Base-by-base conservation (phyloP, 139 green algal species). In the Pedinophyceae sp. region DNA sequence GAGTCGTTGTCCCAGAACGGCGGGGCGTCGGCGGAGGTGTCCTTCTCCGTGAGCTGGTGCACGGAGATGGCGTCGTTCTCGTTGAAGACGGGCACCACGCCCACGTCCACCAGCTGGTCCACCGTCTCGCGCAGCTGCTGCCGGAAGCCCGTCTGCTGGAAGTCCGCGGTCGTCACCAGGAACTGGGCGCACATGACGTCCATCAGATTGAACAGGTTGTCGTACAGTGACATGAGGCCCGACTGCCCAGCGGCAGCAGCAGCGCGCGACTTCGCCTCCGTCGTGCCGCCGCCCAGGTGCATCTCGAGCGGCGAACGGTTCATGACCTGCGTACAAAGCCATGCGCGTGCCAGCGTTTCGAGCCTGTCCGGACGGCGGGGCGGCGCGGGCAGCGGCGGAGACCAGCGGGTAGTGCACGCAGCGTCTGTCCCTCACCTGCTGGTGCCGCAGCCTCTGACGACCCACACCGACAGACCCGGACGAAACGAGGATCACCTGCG, bases 151-250 rank as follows among this genome's bases (percentile, higher is more conserved):
- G 7, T 59, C 41, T 43, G 10, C 16, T 46, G 22, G 25, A 39
- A 19, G 48, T 23, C n/a, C 0, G 4, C 23, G 17, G 22, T 59
- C 10, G 25, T 24, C 27, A 71, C 64, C 15, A 29, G 22, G 4
- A 46, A 25, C 48, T 67, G 60, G 5, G 62, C 46, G 16, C 43
- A 64, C 23, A 65, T 46, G 30, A 70, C 46, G 63, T 77, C 73
- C 69, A 81, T 67, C 48, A 73, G 61, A 25, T 30, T 46, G 52
- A 79, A 79, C 16, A 81, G 57, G 4, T 52, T 59, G 53, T 83
- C 75, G 60, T 83, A 83, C 57, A 82, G 63, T 24, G 72, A 49
- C 76, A 84, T 84, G 34, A 84, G 70, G 22, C 67, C 67, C 4
- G 54, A 63, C 55, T 77, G 69, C 26, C 69, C 69, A 7, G 60